These are phyloP conservation scores for Breviolum minutum DNA, from an alignment of 73 alveolate genomes.

Conservation along the genomic window DNA sequence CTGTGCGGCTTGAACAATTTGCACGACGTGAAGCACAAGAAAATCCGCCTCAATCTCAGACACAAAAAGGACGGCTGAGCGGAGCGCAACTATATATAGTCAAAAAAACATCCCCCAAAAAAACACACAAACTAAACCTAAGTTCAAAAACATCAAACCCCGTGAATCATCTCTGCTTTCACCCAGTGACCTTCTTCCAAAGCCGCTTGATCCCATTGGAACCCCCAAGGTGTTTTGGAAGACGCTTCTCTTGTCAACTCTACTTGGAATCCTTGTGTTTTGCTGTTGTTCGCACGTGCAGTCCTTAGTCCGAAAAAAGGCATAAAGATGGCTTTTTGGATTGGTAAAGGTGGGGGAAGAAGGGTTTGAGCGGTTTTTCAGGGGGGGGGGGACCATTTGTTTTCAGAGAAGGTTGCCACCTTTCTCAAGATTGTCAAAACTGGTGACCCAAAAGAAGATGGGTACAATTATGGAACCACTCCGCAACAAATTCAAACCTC, in stretches of 20 bases:
- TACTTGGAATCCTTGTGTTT: not conserved
- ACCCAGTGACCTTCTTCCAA: slow-evolving; percentile 12
- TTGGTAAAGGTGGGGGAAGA: too few species aligned
- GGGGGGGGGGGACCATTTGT: too few species aligned
- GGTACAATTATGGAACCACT: too few species aligned
- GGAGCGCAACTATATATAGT: not conserved
- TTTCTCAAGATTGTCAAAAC: too few species aligned
- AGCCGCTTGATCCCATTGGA: slow-evolving; percentile 8
- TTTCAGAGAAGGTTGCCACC: too few species aligned
- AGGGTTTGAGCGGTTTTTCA: too few species aligned
- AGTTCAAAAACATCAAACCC: not conserved
- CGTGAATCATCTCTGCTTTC: not conserved
- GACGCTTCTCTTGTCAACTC: not conserved
- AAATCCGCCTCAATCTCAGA: too few species aligned
- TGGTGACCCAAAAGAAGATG: too few species aligned
- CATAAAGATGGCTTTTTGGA: too few species aligned
- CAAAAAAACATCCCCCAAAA: not conserved
- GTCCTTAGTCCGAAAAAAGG: not conserved
- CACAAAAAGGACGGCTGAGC: not conserved
- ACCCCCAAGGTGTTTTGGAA: slow-evolving; percentile 63
- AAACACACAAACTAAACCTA: too few species aligned
- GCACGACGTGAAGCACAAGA: not conserved
- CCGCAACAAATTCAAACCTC: too few species aligned
- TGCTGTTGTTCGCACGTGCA: not conserved
- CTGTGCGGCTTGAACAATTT: not conserved